Base-by-base conservation (phyloP, 2,329 filamentous ascomycete genomes). In the Colletotrichum sp. region DNA sequence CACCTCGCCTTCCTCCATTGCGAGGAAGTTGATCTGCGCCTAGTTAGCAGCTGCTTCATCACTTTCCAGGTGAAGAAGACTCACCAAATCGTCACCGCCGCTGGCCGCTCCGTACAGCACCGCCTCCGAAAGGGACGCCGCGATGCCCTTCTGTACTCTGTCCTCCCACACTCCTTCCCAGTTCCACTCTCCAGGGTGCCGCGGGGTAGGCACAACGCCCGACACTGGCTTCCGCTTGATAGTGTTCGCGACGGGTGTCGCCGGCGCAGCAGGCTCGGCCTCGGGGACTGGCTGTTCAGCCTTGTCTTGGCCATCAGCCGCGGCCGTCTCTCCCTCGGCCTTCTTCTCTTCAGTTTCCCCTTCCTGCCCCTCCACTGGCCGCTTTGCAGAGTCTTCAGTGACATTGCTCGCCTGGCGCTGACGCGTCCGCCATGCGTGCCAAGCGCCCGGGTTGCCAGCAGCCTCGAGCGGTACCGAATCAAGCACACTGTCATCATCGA, bases 81-180 rank as follows among this genome's bases (percentile, higher is more conserved):
- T 76, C n/a, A 76, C 77, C 30, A 78, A 57, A 55, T 77, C 77
- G 52, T 78, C 77, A 11, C 89, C 88, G 7, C 88, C 86, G 64
- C 89, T 87, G 9, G 86, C 87, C 74, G 89, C 89, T 8, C 95
- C 95, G 85, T 93, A 98, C 28, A 98, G 85, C 6, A 95, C 93
- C 3, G 92, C 87, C 79, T 98, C 96, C 1, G 95, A 94, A 66
- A 95, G 86, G 81, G 95, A 98, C 12, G 91, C 89, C 67, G 93
- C 91, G 59, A 98, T 91, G 22, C 94, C 94, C 83, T 94, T 94
- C 84, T 92, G 93, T 1, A 98, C 96, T 71, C 96, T 91, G 78
- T 96, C 94, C 82, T 98, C 95, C 96, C 96, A 99, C 0, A 98
- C 96, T 0, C 96, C 96, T 81, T 98, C 95, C 96, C 96, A 98